A percentile compares a stretch with the other conserved stretches of the same genome.
phyloP scores from a whole-genome alignment of 805 yeast species.

The Sugiyamaella marilandica region DNA sequence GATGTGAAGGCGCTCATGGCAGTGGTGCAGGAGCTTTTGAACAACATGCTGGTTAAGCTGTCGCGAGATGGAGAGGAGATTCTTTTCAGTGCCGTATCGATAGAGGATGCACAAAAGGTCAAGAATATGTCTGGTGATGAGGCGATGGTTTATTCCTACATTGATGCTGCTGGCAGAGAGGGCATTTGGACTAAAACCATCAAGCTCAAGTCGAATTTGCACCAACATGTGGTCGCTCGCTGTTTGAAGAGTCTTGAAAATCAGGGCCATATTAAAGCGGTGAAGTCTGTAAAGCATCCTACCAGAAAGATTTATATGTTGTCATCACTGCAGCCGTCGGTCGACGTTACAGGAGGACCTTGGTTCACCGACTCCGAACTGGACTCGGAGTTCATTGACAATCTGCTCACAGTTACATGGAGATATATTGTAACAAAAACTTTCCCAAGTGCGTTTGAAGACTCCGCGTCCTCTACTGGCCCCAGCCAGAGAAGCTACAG shows the following conservation, averaged over 20 bases:
- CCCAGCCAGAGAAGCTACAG: conserved; percentile 49
- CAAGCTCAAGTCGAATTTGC: conserved; percentile 80
- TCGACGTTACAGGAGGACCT: conserved; percentile 97
- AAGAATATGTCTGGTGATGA: conserved; percentile 81
- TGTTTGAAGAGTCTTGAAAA: conserved; percentile 75
- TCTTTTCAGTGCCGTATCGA: conserved; percentile 69
- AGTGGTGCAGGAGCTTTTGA: conserved; percentile 43
- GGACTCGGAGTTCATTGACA: conserved; percentile 88
- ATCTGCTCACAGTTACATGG: conserved; percentile 81
- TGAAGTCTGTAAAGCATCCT: conserved; percentile 85
- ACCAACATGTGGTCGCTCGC: conserved; percentile 83
- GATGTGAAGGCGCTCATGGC: conserved; percentile 41
- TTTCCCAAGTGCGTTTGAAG: conserved; percentile 64
- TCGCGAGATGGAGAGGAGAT: conserved; percentile 61
- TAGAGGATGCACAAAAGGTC: conserved; percentile 70
- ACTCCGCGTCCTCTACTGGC: conserved; percentile 17
- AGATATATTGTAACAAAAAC: conserved; percentile 72
- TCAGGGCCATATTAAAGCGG: conserved; percentile 79
- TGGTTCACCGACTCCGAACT: conserved; percentile 97
- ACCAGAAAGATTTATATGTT: conserved; percentile 95
- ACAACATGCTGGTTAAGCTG: conserved; percentile 60
- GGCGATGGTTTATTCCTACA: conserved; percentile 82
- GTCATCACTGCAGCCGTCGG: conserved; percentile 86
- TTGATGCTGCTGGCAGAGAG: conserved; percentile 89
- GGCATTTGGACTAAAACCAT: conserved; percentile 95